Conservation (phyloP, 352 stramenopile genomes). For the Elongisporangium anandrum region DNA sequence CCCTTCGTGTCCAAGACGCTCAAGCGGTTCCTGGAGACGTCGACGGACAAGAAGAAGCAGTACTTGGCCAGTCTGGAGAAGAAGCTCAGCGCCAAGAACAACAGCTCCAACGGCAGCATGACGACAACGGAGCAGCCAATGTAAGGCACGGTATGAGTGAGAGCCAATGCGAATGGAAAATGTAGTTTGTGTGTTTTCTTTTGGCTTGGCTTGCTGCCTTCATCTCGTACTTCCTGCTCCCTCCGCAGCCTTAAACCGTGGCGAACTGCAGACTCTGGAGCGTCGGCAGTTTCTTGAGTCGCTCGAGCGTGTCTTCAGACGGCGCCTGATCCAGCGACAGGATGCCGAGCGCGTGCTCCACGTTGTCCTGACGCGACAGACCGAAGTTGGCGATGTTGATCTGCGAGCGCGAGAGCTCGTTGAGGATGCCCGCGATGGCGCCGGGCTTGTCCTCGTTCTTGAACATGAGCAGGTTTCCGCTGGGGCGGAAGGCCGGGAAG, state of each 20-base stretch:
- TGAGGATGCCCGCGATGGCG: constrained; percentile 70
- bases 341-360: constrained; percentile 65
- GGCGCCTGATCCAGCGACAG: constrained; percentile 61
- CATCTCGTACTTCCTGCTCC: too few species aligned
- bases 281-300: constrained; percentile 53
- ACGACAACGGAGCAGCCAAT: constrained; percentile 7
- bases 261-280: constrained; percentile 70
- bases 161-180: constrained; percentile 5
- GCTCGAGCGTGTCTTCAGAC: constrained; percentile 47
- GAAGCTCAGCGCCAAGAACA: constrained; percentile 10
- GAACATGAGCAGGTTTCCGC: constrained; percentile 78
- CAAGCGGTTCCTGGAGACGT: constrained; percentile 73
- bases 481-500: constrained; percentile 75
- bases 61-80: constrained; percentile 36
- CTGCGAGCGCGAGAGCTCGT: constrained; percentile 55
- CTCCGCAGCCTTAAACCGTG: constrained; percentile 10
- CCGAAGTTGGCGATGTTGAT: constrained; percentile 88
- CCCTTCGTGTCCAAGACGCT: constrained; percentile 62
- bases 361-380: constrained; percentile 59
- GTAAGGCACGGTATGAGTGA: too few species aligned
- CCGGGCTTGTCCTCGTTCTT: constrained; percentile 81
- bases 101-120: too few species aligned
- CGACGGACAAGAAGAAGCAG: constrained; percentile 65
- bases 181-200: constrained; percentile 11
- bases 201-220: constrained; percentile 5